These are phyloP conservation scores for Beauveria asiatica DNA, from an alignment of 2,329 filamentous ascomycete genomes.

Conservation along the genomic window DNA sequence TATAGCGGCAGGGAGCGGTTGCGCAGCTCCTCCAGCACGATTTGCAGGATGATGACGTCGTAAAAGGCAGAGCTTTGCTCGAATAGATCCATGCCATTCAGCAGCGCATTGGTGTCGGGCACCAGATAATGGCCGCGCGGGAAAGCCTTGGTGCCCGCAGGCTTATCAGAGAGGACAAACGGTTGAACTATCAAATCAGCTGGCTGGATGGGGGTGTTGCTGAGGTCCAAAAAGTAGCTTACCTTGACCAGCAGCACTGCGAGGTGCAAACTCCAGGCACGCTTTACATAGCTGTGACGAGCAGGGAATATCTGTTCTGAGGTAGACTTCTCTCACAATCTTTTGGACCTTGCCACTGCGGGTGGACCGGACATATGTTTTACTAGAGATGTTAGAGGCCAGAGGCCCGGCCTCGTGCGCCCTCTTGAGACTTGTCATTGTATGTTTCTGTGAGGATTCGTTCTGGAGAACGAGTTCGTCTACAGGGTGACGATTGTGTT, in stretches of 20 bases:
- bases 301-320: slow-evolving; percentile 94
- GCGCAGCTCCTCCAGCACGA: slow-evolving; percentile 89
- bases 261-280: slow-evolving; percentile 67
- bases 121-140: slow-evolving; percentile 88
- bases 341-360: slow-evolving; percentile 97
- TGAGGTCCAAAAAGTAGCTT: slow-evolving; percentile 18
- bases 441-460: slow-evolving; percentile 12
- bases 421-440: slow-evolving; percentile 60
- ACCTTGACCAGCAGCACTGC: slow-evolving; percentile 73
- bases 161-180: slow-evolving; percentile 82
- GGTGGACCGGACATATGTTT: slow-evolving; percentile 90
- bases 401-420: slow-evolving; percentile 42
- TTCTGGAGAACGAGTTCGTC: not conserved
- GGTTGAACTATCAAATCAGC: slow-evolving; percentile 50
- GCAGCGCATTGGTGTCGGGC: slow-evolving; percentile 90
- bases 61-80: slow-evolving; percentile 87
- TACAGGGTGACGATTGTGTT: not conserved
- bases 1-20: slow-evolving; percentile 92
- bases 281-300: slow-evolving; percentile 78
- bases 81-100: slow-evolving; percentile 95
- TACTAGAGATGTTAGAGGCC: slow-evolving; percentile 78
- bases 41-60: slow-evolving; percentile 94
- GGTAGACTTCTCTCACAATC: slow-evolving; percentile 92
- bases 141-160: slow-evolving; percentile 73
- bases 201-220: slow-evolving; percentile 9